Conservation (phyloP, 2,329 filamentous ascomycete species). For the Helotiales sp. region DNA sequence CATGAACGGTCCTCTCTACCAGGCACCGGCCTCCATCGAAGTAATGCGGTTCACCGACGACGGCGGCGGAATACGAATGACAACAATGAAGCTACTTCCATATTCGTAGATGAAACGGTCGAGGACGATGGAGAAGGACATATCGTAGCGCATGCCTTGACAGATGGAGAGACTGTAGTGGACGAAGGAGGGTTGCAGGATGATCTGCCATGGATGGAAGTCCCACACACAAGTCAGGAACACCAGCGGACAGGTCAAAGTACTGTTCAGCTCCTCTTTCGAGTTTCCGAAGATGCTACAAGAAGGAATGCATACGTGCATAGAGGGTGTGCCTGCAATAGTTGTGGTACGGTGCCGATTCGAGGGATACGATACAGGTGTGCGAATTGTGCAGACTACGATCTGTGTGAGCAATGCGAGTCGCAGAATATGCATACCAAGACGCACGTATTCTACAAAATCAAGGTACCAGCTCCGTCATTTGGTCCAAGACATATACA, state of each 20-base stretch:
- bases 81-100: constrained; percentile 6
- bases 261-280: constrained; percentile 81
- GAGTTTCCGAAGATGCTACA: constrained; percentile 92
- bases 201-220: constrained; percentile 24
- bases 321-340: constrained; percentile 88
- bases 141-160: constrained; percentile 25
- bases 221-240: constrained; percentile 36
- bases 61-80: constrained; percentile 30
- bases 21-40: constrained; percentile 53
- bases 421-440: constrained; percentile 72
- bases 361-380: constrained; percentile 91
- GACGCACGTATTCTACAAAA: constrained; percentile 96
- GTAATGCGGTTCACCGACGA: constrained; percentile 64
- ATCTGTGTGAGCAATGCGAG: constrained; percentile 93
- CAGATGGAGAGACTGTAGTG: constrained; percentile 36
- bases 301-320: constrained; percentile 87
- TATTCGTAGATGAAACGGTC: constrained; percentile 25
- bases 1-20: constrained; percentile 28
- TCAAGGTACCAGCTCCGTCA: constrained; percentile 84
- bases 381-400: constrained; percentile 93
- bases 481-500: constrained; percentile 79
- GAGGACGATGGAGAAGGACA: constrained; percentile 34
- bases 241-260: constrained; percentile 65
- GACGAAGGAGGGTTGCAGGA: constrained; percentile 31
- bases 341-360: constrained; percentile 84